Evolutionary conservation across 2,329 filamentous ascomycete species (phyloP).

Genomic region (Alternaria arborescens): DNA sequence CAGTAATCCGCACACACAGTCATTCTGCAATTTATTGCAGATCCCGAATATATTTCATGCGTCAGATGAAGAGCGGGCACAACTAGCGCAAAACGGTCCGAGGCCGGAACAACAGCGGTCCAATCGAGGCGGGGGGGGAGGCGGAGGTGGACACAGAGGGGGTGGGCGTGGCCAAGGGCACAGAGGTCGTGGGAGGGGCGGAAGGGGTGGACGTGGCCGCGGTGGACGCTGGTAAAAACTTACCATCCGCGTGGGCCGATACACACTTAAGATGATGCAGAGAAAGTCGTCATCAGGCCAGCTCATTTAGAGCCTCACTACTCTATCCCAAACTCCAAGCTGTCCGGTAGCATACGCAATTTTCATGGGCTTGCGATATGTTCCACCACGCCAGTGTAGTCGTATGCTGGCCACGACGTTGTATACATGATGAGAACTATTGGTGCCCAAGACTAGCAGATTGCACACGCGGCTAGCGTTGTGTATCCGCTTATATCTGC

Average conservation of each 20-base stretch:
- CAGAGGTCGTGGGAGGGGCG: constrained; percentile 20
- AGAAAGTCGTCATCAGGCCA: background rate
- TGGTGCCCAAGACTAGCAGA: constrained; percentile 15
- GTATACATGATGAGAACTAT: constrained; percentile 17
- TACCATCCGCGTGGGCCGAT: constrained; percentile 2
- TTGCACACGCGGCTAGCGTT: constrained; percentile 30
- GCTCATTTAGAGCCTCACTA: background rate
- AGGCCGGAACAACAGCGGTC: constrained; percentile 37
- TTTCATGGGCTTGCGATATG: constrained; percentile 1
- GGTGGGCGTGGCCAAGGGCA: constrained; percentile 35
- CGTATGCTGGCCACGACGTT: constrained; percentile 6
- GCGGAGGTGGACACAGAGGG: constrained; percentile 42
- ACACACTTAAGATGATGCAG: background rate
- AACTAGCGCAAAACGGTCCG: constrained; percentile 43
- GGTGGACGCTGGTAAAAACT: constrained; percentile 37
- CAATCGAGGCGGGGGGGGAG: constrained; percentile 37
- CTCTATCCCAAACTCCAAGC: background rate
- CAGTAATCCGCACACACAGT: constrained; percentile 83
- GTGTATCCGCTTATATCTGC: constrained; percentile 15
- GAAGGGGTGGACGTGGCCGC: constrained; percentile 34
- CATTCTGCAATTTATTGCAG: constrained; percentile 79
- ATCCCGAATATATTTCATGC: constrained; percentile 80
- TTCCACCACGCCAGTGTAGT: background rate
- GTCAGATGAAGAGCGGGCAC: constrained; percentile 70
- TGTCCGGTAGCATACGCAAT: background rate